Percentiles rank a stretch among this genome's conserved stretches.
These are phyloP conservation scores for Strigomonas culicis DNA, from an alignment of 208 protist species.

Conservation along the genomic window DNA sequence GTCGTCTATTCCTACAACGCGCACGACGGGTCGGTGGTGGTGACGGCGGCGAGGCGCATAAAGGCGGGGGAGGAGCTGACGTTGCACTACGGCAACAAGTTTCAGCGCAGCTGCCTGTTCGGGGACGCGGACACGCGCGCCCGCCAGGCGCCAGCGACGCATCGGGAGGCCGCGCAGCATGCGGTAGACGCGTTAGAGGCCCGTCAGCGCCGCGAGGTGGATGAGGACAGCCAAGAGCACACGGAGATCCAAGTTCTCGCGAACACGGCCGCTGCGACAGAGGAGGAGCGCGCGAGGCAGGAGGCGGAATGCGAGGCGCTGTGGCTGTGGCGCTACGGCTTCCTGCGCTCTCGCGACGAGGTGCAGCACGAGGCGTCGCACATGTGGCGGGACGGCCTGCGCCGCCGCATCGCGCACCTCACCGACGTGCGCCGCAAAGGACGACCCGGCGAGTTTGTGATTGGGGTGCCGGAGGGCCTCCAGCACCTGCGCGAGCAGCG, in stretches of 20 bases:
- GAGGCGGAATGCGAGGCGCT: constrained; percentile 50
- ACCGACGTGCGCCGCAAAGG: constrained; percentile 81
- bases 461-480: constrained; percentile 87
- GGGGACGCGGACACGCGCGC: constrained; percentile 11
- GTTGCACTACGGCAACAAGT: constrained; percentile 62
- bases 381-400: constrained; percentile 58
- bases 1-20: constrained; percentile 37
- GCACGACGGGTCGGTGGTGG: constrained; percentile 23
- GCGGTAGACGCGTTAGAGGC: constrained; percentile 18
- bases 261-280: constrained; percentile 9
- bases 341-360: constrained; percentile 57
- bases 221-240: constrained; percentile 21
- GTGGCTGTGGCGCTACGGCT: constrained; percentile 86
- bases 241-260: no score
- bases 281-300: constrained; percentile 9
- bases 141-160: background rate
- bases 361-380: constrained; percentile 53
- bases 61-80: constrained; percentile 59
- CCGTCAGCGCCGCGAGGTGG: constrained; percentile 32
- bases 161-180: background rate
- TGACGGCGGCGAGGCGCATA: constrained; percentile 56
- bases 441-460: constrained; percentile 77
- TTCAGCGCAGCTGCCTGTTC: constrained; percentile 74
- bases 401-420: constrained; percentile 64
- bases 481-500: constrained; percentile 74